Base-by-base conservation (phyloP, 176 grass and related monocot genomes). In the Ensete glaucum region DNA sequence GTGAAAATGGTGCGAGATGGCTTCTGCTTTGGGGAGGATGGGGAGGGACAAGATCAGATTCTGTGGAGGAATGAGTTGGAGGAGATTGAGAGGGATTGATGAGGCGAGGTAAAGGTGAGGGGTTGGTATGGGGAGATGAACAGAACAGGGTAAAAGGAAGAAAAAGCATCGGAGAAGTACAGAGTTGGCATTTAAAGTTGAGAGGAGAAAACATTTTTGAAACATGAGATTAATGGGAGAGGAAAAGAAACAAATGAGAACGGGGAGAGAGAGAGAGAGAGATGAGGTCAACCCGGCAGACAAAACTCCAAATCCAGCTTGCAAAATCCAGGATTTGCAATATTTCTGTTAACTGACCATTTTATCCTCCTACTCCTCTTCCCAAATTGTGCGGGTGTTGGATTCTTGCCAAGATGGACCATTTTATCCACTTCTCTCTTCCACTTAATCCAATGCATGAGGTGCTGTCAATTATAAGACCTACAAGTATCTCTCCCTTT, bases 251-350 rank as follows among this genome's bases (percentile, higher is more conserved):
- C 34, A 43, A 43, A 43, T 43, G 75, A 23, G 25, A 56, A 43
- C 0, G 4, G 59, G 62, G 54, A 21, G 68, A 12, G 53, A 82
- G 77, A 81, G 8, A 50, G 22, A 57, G 25, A 62, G 43, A 67
- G 50, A 64, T 21, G 56, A 22, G 20, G 75, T 77, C 75, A 77
- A 65, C 43, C 14, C 11, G 24, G 34, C 34, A 21, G 59, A 16
- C 20, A 53, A 76, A 64, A 77, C 58, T 77, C 59, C 59, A 65
- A 77, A 77, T 64, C 59, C 21, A 77, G n/a, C 75, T 52, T 52
- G 75, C 75, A 43, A 43, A 43, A 43, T 43, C 34, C 34, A 19
- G 4, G 74, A 2, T 77, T 34, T 43, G 9, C 75, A 65, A 29
- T 56, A 8, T 1, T 3, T 10, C 59, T 14, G 48, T 64, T 8